phyloP scores from a whole-genome alignment of 1,139 yeast genomes.

The Pichia cactophila region DNA sequence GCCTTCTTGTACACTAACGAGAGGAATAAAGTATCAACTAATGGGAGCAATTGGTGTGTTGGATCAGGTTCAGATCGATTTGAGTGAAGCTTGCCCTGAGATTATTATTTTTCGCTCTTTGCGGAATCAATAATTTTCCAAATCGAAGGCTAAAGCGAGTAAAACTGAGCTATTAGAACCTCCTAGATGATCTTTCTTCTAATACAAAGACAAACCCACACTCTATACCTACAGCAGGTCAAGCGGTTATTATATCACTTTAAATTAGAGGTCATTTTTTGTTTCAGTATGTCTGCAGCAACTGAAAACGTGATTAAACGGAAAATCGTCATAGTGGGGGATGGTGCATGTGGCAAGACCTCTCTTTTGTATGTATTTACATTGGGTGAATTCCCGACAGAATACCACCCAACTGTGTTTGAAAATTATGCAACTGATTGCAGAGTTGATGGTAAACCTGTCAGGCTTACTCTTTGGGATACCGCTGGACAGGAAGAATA shows the following conservation, averaged over 20 bases:
- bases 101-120: too few relatives aligned
- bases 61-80: too few relatives aligned
- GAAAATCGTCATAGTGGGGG: constrained; percentile 87
- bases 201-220: neutral
- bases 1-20: too few relatives aligned
- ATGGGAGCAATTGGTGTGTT: too few relatives aligned
- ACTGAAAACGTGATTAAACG: constrained; percentile 41
- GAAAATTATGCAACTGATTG: constrained; percentile 93
- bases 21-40: too few relatives aligned
- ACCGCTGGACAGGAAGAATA: constrained; percentile 96
- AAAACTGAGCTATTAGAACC: neutral
- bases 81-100: too few relatives aligned
- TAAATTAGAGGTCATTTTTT: neutral
- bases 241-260: neutral
- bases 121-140: too few relatives aligned
- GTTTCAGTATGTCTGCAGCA: neutral
- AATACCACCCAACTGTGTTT: constrained; percentile 89
- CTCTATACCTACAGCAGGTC: neutral
- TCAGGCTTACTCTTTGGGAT: constrained; percentile 88
- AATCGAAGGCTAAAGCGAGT: neutral
- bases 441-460: constrained; percentile 85
- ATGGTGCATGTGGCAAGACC: constrained; percentile 94
- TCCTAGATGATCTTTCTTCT: neutral
- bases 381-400: constrained; percentile 76
- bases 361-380: constrained; percentile 88